These are phyloP conservation scores for Aspergillus sp. DNA, from an alignment of 2,329 filamentous ascomycete genomes.

Conservation along the genomic window DNA sequence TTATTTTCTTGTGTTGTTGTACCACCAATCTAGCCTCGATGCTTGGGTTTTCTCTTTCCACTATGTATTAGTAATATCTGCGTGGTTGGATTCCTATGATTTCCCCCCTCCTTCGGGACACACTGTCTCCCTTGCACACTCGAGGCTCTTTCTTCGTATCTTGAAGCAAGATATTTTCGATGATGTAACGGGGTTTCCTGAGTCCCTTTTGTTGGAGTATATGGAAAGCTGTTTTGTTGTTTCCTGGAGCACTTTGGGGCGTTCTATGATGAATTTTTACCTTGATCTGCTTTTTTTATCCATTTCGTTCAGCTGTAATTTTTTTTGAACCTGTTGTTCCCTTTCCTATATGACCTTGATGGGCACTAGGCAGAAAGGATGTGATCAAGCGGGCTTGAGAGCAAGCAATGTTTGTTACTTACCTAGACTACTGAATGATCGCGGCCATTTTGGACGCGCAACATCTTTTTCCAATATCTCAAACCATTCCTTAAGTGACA, in stretches of 20 bases:
- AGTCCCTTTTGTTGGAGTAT: conserved; percentile 16
- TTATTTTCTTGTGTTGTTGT: conserved; percentile 17
- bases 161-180: conserved; percentile 8
- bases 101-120: conserved; percentile 6
- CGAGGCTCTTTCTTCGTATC: conserved; percentile 9
- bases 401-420: conserved; percentile 23
- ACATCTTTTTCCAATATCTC: background rate
- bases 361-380: conserved; percentile 14
- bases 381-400: conserved; percentile 30
- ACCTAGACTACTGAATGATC: conserved; percentile 14
- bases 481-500: too few species aligned
- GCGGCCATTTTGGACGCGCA: conserved; percentile 5
- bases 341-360: conserved; percentile 15
- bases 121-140: background rate
- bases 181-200: conserved; percentile 6
- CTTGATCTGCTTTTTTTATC: conserved; percentile 8
- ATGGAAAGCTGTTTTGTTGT: conserved; percentile 6
- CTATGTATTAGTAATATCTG: conserved; percentile 11
- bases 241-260: conserved; percentile 13
- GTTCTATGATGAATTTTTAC: conserved; percentile 11
- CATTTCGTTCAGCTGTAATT: conserved; percentile 12
- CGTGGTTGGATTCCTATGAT: conserved; percentile 10
- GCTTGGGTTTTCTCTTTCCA: conserved; percentile 9
- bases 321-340: conserved; percentile 13
- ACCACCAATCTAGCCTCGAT: conserved; percentile 15